phyloP scores from a whole-genome alignment of 192 early-diverging fungal genomes.

The Piromyces finnis region DNA sequence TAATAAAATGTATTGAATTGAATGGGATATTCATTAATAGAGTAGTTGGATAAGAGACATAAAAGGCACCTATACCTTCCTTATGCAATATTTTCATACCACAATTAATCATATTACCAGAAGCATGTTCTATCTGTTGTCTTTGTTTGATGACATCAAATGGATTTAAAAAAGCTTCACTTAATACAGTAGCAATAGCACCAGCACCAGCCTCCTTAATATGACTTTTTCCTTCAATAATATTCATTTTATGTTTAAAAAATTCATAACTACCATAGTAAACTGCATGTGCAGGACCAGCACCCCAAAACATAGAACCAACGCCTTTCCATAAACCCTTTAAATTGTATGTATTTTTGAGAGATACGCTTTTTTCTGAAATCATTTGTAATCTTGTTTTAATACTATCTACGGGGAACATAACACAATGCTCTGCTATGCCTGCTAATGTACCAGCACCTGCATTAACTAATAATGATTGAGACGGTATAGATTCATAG shows the following conservation, averaged over 20 bases:
- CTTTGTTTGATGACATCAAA: slow-evolving; percentile 97
- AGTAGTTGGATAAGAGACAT: slow-evolving; percentile 86
- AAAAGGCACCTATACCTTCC: slow-evolving; percentile 76
- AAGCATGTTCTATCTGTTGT: slow-evolving; percentile 64
- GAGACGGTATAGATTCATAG: slow-evolving; percentile 83
- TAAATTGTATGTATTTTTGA: slow-evolving; percentile 22
- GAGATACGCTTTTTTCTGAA: not conserved
- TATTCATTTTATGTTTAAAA: slow-evolving; percentile 54
- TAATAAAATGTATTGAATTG: slow-evolving; percentile 81
- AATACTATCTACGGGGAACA: slow-evolving; percentile 86
- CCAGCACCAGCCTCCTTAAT: slow-evolving; percentile 50
- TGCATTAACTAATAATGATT: slow-evolving; percentile 61
- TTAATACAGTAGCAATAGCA: slow-evolving; percentile 67
- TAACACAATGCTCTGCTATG: slow-evolving; percentile 87
- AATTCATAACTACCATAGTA: slow-evolving; percentile 92
- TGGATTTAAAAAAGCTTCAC: slow-evolving; percentile 87
- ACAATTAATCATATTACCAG: slow-evolving; percentile 51
- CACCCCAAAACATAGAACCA: slow-evolving; percentile 76
- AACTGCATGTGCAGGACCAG: slow-evolving; percentile 88
- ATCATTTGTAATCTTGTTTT: slow-evolving; percentile 43
- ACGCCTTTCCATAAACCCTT: slow-evolving; percentile 84
- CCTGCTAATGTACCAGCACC: slow-evolving; percentile 90
- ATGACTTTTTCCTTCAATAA: slow-evolving; percentile 11
- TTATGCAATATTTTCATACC: slow-evolving; percentile 39
- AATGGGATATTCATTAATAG: slow-evolving; percentile 88